Evolutionary conservation across 371 early-diverging fungal species (phyloP), one percentile per base, ranked within the genome.

Genomic region (Mortierella sp.): DNA sequence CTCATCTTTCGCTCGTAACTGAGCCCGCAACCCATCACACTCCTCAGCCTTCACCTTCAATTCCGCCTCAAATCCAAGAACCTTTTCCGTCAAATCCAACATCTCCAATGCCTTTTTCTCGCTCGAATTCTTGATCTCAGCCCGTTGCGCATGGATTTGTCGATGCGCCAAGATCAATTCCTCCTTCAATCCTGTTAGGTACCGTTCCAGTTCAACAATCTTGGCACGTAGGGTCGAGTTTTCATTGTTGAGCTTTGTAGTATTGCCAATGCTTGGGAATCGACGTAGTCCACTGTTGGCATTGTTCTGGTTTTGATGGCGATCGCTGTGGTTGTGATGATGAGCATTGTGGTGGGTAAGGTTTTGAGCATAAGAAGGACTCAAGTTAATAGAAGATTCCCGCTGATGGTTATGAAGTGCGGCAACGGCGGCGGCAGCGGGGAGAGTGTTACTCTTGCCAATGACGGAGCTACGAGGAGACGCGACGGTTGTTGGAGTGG

Each of bases 151-250:
- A 73, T 82, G 80, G 38, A 81, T 34, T 71, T 86, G 82, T 8
- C 78, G 82, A 45, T 79, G 58, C 21, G 79, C 82, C 55, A 82
- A 28, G 31, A 86, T 80, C 52, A 86, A 42, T n/a, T 80, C 87
- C 24, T 82, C 87, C 57, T 86, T 86, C 52, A 86, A 16, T 1
- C 87, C 87, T 6, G 78, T 80, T 71, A 86, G 42, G 71, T 86
- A 82, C 21, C 87, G 80, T n/a, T 86, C 87, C 72, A 86, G 34
- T n/a, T 86, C 87, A 0, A 65, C 28, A 47, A 86, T 60, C 74
- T 86, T 86, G 73, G 82, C 83, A 38, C 80, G 65, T 24, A 86
- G 50, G 16, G 83, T 86, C 52, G 48, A 13, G 71, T 82, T 86
- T 55, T 82, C 87, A 26, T 60, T 13, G 8, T 70, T 52, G 28